Percentiles rank a stretch among this genome's conserved stretches.
phyloP scores from a whole-genome alignment of 1,139 yeast genomes.

The Pneumocystis wakefieldiae region DNA sequence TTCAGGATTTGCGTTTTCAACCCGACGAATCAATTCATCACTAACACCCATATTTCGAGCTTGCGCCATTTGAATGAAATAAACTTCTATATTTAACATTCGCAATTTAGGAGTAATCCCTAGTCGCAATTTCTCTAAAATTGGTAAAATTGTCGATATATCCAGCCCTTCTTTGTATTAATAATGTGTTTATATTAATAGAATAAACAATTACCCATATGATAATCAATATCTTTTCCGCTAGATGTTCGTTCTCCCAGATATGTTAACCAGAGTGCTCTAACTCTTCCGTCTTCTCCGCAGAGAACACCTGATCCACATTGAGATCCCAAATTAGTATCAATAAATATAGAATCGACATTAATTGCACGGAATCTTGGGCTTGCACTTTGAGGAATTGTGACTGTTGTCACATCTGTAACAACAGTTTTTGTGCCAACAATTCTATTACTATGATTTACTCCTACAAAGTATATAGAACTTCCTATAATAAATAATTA shows the following conservation, averaged over 20 bases:
- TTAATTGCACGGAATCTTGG: constrained; percentile 83
- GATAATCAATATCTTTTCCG: constrained; percentile 43
- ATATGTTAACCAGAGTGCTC: constrained; percentile 74
- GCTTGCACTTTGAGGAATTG: constrained; percentile 48
- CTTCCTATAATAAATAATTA: background rate
- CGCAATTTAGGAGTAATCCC: constrained; percentile 42
- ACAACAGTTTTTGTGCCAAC: constrained; percentile 65
- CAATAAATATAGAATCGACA: constrained; percentile 61
- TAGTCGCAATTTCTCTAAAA: constrained; percentile 31
- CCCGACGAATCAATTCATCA: constrained; percentile 59
- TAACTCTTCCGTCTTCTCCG: constrained; percentile 61
- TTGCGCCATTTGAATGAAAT: constrained; percentile 50
- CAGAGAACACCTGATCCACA: constrained; percentile 71
- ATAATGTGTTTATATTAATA: background rate
- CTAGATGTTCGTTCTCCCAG: constrained; percentile 54
- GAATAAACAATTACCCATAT: constrained; percentile 60
- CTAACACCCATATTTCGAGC: constrained; percentile 79
- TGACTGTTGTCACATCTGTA: constrained; percentile 59
- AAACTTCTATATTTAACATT: constrained; percentile 67
- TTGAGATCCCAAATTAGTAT: constrained; percentile 55
- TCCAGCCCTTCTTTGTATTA: background rate
- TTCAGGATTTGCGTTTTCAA: constrained; percentile 45
- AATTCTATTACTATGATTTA: constrained; percentile 53
- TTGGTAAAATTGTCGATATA: background rate
- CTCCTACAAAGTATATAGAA: constrained; percentile 61